Conservation (phyloP, 2,329 filamentous ascomycete genomes). For the Alternaria sp. region DNA sequence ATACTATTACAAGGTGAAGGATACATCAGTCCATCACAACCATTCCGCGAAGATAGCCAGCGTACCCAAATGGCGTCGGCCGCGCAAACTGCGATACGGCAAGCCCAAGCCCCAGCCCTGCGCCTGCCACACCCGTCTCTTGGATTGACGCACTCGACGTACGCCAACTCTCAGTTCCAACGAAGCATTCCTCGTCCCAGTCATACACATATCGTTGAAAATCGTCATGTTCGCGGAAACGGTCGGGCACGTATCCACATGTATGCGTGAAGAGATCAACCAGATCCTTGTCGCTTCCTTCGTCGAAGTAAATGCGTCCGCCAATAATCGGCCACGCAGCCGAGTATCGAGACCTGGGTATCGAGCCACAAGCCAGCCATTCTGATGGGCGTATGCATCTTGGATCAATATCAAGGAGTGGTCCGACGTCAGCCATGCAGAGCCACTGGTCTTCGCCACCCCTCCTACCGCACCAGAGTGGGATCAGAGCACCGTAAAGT, state of each 20-base stretch:
- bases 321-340: constrained; percentile 5
- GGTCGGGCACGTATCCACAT: neutral
- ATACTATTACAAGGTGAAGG: neutral
- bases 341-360: neutral
- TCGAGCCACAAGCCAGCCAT: constrained; percentile 7
- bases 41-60: constrained; percentile 11
- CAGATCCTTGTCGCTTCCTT: neutral
- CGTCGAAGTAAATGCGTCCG: neutral
- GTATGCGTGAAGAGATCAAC: neutral
- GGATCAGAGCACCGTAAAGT: neutral
- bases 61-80: neutral
- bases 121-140: neutral
- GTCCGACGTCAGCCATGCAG: neutral
- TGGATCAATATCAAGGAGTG: neutral
- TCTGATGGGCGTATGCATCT: neutral
- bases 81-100: neutral
- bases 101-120: neutral
- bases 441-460: neutral
- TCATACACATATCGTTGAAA: neutral
- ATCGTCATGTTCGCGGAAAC: neutral
- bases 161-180: neutral
- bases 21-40: constrained; percentile 9
- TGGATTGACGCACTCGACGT: neutral
- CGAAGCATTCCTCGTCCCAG: constrained; percentile 1
- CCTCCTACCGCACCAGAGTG: neutral